Evolutionary conservation across 2,329 filamentous ascomycete species (phyloP).

Genomic region (Colletotrichum sp.): DNA sequence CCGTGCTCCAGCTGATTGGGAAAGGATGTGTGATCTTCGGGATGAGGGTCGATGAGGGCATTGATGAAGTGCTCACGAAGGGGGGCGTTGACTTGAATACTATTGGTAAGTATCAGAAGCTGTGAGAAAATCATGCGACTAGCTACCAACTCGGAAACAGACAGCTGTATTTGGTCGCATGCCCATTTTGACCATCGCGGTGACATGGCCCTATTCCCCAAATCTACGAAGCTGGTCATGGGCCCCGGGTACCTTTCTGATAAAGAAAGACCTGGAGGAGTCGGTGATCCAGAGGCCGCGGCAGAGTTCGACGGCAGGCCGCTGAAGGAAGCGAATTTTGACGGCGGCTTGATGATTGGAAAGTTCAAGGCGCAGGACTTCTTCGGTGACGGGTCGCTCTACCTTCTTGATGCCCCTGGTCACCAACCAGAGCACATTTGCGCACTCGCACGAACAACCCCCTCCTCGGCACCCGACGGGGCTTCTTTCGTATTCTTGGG

Average conservation of each 20-base stretch:
- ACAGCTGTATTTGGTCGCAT: constrained; percentile 32
- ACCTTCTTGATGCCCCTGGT: constrained; percentile 38
- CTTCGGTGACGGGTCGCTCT: constrained; percentile 45
- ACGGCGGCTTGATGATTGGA: constrained; percentile 28
- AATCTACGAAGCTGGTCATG: constrained; percentile 26
- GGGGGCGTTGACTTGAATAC: constrained; percentile 5
- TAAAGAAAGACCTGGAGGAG: neutral
- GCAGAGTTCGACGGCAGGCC: constrained; percentile 21
- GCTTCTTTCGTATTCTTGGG: constrained; percentile 26
- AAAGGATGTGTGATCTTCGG: constrained; percentile 7
- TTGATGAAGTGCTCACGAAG: constrained; percentile 21
- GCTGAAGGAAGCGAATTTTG: constrained; percentile 22
- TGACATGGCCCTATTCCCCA: constrained; percentile 27
- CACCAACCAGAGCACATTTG: constrained; percentile 26
- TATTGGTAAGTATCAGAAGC: constrained; percentile 1
- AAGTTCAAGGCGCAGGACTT: constrained; percentile 44
- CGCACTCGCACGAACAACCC: constrained; percentile 23
- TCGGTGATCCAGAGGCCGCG: neutral
- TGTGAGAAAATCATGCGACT: accelerated
- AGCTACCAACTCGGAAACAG: neutral
- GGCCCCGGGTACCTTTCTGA: constrained; percentile 24
- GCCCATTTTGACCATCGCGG: constrained; percentile 33
- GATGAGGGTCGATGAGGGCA: constrained; percentile 7
- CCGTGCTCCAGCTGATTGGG: neutral
- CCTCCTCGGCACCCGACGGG: neutral